Conservation (phyloP, 2,329 filamentous ascomycete genomes). For the Cryphonectria radicalis region DNA sequence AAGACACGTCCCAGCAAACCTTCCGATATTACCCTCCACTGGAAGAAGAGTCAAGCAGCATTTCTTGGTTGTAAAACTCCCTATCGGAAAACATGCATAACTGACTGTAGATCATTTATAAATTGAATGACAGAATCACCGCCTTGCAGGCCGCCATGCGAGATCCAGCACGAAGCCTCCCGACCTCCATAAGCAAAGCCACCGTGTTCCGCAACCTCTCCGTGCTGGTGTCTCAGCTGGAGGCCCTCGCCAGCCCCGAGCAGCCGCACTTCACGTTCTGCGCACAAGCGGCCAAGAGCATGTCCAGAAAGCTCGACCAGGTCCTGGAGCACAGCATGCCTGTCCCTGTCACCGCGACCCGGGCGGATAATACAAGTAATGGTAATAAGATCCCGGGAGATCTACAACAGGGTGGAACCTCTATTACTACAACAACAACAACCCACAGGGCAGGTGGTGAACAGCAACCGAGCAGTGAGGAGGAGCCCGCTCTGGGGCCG, state of each 20-base stretch:
- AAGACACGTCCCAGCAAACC: not conserved
- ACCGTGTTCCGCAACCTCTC: conserved; percentile 6
- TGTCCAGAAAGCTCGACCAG: conserved; percentile 8
- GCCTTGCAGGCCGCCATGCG: conserved; percentile 11
- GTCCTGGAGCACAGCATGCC: conserved; percentile 2
- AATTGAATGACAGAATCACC: not conserved
- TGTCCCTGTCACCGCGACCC: not conserved
- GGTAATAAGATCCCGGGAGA: not conserved
- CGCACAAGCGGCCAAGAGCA: conserved; percentile 2
- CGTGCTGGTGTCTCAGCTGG: conserved; percentile 11
- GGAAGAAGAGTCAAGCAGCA: not conserved
- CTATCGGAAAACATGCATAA: no score
- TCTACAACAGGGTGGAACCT: not conserved
- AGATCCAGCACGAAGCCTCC: conserved; percentile 11
- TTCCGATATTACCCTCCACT: no score
- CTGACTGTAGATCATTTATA: not conserved
- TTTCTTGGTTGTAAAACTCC: not conserved
- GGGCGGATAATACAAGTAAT: not conserved
- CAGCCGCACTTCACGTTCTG: not conserved
- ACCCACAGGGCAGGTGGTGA: not conserved
- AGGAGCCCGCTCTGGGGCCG: conserved; percentile 3
- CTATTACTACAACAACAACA: not conserved
- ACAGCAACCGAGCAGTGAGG: conserved; percentile 1
- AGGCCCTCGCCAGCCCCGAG: conserved; percentile 7
- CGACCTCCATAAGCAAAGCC: not conserved